Percentiles rank a stretch among this genome's conserved stretches.
Evolutionary conservation across 306 rosid species (phyloP).

Genomic region (Lagenaria siceraria): DNA sequence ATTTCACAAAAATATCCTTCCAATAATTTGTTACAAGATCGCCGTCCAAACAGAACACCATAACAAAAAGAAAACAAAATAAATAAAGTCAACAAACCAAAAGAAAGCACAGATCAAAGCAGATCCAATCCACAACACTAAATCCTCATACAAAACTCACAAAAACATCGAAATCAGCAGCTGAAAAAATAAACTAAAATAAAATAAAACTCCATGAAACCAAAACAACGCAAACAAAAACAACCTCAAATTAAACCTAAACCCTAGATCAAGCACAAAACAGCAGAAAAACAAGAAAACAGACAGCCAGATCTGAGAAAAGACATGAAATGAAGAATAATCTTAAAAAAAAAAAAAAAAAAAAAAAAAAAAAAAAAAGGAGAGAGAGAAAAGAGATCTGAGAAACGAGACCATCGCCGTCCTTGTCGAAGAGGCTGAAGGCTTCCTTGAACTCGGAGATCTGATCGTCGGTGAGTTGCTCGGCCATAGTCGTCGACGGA

Average conservation of each 20-base stretch:
- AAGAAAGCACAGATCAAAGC: neutral
- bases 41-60: neutral
- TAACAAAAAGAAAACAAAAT: neutral
- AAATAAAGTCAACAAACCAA: neutral
- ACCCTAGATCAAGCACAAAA: constrained; percentile 3
- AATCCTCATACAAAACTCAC: neutral
- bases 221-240: neutral
- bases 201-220: neutral
- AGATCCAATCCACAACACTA: neutral
- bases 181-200: neutral
- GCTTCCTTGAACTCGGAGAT: constrained; percentile 83
- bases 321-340: neutral
- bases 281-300: neutral
- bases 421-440: constrained; percentile 78
- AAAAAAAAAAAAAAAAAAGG: too few relatives aligned
- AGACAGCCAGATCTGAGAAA: neutral
- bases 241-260: neutral
- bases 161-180: neutral
- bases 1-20: neutral
- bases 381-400: constrained; percentile 19
- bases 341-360: too few relatives aligned
- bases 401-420: constrained; percentile 64
- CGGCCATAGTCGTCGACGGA: constrained; percentile 46
- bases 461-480: constrained; percentile 78
- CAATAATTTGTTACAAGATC: neutral